phyloP scores from a whole-genome alignment of 2,329 filamentous ascomycete species.

The Gnomoniopsis smithogilvyi region DNA sequence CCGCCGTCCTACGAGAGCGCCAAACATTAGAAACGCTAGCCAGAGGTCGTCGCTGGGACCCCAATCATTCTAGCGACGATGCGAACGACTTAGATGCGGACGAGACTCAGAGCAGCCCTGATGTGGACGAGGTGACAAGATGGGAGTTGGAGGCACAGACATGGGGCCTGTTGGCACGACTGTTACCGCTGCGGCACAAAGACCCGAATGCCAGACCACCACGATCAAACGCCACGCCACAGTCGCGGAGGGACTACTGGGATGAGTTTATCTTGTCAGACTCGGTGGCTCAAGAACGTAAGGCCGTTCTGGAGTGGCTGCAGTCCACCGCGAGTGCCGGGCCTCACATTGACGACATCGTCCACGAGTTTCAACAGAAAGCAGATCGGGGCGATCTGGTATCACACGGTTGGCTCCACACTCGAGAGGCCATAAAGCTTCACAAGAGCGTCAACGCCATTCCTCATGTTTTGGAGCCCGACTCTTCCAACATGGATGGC shows the following conservation, averaged over 20 bases:
- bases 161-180: constrained; percentile 78
- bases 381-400: constrained; percentile 79
- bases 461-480: constrained; percentile 62
- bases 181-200: constrained; percentile 68
- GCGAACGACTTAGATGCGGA: constrained; percentile 57
- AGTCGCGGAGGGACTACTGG: constrained; percentile 45
- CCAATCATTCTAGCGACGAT: constrained; percentile 32
- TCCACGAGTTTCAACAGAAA: constrained; percentile 70
- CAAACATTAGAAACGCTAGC: constrained; percentile 31
- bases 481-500: constrained; percentile 52
- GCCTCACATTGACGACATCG: constrained; percentile 71
- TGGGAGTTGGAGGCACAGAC: constrained; percentile 85
- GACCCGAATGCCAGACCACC: constrained; percentile 27
- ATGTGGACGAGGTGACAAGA: constrained; percentile 48
- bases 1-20: constrained; percentile 40
- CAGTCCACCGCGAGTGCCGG: constrained; percentile 71
- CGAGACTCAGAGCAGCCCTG: constrained; percentile 37
- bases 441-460: constrained; percentile 75
- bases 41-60: constrained; percentile 28
- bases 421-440: constrained; percentile 83
- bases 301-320: constrained; percentile 80
- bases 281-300: constrained; percentile 71
- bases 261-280: constrained; percentile 73
- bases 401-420: constrained; percentile 89
- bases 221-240: constrained; percentile 22